Conservation (phyloP, 345 rosid genomes). For the Cardiospermum halicacabum region DNA sequence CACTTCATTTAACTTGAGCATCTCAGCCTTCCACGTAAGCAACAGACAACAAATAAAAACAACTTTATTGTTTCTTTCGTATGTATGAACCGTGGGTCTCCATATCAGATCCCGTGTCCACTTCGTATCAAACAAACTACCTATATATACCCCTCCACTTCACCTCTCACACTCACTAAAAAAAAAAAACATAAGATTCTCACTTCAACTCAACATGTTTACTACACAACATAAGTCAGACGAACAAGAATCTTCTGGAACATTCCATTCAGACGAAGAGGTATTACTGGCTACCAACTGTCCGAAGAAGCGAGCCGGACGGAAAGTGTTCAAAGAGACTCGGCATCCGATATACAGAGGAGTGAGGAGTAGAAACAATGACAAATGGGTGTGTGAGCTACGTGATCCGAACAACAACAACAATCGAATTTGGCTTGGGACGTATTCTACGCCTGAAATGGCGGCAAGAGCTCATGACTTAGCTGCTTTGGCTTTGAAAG, state of each 20-base stretch:
- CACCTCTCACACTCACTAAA: neutral
- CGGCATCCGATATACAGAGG: conserved; percentile 77
- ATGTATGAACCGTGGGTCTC: neutral
- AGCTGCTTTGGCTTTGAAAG: conserved; percentile 59
- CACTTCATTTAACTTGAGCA: too few relatives aligned
- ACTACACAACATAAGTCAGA: conserved; percentile 1
- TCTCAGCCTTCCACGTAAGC: too few relatives aligned
- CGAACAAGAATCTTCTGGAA: conserved; percentile 9
- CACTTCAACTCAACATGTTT: too few relatives aligned
- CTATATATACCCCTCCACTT: neutral
- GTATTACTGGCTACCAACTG: conserved; percentile 40
- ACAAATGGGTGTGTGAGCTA: conserved; percentile 75
- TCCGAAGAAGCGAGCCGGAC: conserved; percentile 68
- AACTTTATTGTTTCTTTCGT: neutral
- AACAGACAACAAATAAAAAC: too few relatives aligned
- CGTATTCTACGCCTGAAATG: conserved; percentile 71
- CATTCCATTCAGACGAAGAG: conserved; percentile 30
- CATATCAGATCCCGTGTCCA: neutral
- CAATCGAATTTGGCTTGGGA: conserved; percentile 78
- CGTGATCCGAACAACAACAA: conserved; percentile 50
- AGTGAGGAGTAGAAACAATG: conserved; percentile 43
- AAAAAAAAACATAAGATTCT: too few relatives aligned
- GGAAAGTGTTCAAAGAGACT: conserved; percentile 60
- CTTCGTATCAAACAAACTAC: neutral
- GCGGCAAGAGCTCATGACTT: conserved; percentile 85